Conservation (phyloP, 2,329 filamentous ascomycete genomes). For the Venturia oleaginea region DNA sequence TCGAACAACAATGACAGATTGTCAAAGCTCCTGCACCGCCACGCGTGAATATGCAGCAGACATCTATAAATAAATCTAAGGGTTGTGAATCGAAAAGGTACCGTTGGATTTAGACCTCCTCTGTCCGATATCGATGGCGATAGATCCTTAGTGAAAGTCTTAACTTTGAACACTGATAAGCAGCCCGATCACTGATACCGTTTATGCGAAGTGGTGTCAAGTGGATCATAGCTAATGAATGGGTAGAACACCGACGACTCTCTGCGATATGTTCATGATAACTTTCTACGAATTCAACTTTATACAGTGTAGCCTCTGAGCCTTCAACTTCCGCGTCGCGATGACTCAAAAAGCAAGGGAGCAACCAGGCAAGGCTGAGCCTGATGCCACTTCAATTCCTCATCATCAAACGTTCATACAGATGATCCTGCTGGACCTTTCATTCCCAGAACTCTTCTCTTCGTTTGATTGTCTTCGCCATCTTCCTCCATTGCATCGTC, state of each 20-base stretch:
- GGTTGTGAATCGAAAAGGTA: background rate
- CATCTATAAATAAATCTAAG: background rate
- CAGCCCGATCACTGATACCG: too few species aligned
- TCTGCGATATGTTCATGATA: background rate
- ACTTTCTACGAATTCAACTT: background rate
- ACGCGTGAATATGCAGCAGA: background rate
- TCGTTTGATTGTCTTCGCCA: background rate
- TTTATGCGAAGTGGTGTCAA: too few species aligned
- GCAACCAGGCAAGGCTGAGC: background rate
- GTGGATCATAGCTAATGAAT: too few species aligned
- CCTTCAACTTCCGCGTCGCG: background rate
- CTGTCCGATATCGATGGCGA: background rate
- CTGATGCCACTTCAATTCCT: background rate
- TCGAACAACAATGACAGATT: background rate
- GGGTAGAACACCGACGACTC: too few species aligned
- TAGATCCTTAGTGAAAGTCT: too few species aligned
- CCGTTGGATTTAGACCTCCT: background rate
- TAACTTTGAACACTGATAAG: too few species aligned
- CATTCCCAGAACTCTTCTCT: background rate
- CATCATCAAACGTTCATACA: background rate
- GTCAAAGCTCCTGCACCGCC: conserved; percentile 3
- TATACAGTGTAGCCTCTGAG: background rate
- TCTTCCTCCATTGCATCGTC: conserved; percentile 11
- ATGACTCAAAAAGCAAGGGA: background rate
- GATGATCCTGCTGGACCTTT: background rate